These are phyloP conservation scores for Trapa bicornis DNA, from an alignment of 345 rosid species.

Conservation along the genomic window DNA sequence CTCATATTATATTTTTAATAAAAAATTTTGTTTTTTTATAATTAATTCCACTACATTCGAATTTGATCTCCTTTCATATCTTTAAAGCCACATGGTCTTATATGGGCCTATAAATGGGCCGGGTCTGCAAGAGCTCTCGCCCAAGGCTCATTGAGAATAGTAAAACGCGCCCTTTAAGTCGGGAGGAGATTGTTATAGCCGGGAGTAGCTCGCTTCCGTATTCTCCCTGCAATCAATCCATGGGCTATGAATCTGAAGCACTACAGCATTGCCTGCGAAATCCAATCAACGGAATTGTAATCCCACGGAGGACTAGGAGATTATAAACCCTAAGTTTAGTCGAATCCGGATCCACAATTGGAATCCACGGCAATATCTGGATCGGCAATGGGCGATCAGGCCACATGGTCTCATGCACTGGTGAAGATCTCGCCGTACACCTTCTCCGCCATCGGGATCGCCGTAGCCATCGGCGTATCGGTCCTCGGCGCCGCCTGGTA, in stretches of 20 bases:
- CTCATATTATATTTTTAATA: too few species aligned
- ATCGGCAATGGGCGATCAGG: constrained; percentile 27
- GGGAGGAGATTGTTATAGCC: too few species aligned
- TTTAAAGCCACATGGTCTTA: too few species aligned
- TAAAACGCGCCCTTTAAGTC: background rate
- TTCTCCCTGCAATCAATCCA: background rate
- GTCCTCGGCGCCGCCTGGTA: constrained; percentile 99
- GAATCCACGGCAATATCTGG: constrained; percentile 19
- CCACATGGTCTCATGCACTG: constrained; percentile 75
- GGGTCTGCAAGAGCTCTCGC: too few species aligned
- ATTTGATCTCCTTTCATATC: too few species aligned
- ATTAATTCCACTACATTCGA: too few species aligned
- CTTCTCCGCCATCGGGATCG: constrained; percentile 91
- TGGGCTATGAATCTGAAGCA: background rate
- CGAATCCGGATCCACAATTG: background rate
- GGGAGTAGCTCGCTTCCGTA: background rate
- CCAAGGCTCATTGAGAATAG: background rate
- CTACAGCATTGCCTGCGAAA: background rate
- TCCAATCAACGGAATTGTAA: background rate
- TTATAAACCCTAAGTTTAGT: background rate
- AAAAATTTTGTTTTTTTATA: too few species aligned
- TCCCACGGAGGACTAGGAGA: background rate
- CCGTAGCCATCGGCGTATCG: constrained; percentile 87
- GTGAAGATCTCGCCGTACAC: constrained; percentile 85
- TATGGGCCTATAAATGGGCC: background rate